Percentiles rank a stretch among this genome's conserved stretches.
Evolutionary conservation across 2,329 filamentous ascomycete species (phyloP).

Genomic region (Cytospora schulzeri): DNA sequence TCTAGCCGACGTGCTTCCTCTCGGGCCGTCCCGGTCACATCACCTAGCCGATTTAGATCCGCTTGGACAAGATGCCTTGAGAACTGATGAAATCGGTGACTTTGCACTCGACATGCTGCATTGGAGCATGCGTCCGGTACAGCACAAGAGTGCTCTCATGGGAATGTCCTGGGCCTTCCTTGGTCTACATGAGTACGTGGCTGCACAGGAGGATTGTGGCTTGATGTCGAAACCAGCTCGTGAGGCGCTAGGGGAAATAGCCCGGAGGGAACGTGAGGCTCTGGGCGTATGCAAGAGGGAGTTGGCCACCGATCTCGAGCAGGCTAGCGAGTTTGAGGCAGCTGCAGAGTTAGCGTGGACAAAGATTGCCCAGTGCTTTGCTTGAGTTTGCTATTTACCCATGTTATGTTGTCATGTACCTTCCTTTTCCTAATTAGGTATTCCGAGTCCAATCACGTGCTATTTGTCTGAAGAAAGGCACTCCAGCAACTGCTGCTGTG

Average conservation of each 20-base stretch:
- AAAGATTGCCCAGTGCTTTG: neutral
- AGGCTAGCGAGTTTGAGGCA: neutral
- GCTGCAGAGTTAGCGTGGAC: neutral
- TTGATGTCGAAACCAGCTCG: neutral
- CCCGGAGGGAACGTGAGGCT: neutral
- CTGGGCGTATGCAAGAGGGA: conserved; percentile 2
- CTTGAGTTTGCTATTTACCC: no score
- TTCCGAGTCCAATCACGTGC: no score
- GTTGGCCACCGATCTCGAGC: neutral
- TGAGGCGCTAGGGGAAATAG: neutral
- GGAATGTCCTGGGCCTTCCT: neutral
- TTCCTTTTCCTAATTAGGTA: no score
- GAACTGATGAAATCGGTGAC: neutral
- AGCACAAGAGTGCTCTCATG: neutral
- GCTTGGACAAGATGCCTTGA: neutral
- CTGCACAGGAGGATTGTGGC: neutral
- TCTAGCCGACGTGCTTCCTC: no score
- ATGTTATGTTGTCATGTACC: no score
- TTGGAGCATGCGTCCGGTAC: conserved; percentile 2
- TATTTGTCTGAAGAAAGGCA: no score
- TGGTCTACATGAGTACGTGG: neutral
- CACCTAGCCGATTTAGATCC: neutral
- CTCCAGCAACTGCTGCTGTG: no score
- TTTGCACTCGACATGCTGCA: conserved; percentile 1
- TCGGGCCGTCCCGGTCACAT: neutral